Evolutionary conservation across 2,329 filamentous ascomycete genomes (phyloP), one percentile per base, ranked within the genome.

Genomic region (Xylaria sp.): DNA sequence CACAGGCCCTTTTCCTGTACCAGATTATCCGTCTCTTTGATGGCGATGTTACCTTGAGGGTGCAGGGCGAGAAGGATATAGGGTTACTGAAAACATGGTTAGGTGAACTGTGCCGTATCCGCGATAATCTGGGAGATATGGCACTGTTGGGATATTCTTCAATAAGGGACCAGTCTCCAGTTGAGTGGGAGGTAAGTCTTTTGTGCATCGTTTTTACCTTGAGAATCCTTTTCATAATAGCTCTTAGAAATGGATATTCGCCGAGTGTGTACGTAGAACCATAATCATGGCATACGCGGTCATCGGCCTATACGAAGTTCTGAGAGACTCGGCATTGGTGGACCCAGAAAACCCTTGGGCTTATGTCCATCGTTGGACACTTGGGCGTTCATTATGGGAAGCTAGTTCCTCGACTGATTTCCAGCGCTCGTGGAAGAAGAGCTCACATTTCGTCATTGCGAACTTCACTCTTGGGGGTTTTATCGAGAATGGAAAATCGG

Each of bases 191-290:
- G 74, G 76, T 78, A 21, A 9, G 75, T 71, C 29, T 54, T 42
- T 50, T 29, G 2, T 55, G 55, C 25, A 35, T 47, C n/a, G 2
- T 21, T 50, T 32, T 29, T 23, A 13, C 29, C 9, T 16, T 16
- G 12, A 23, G 4, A 29, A 8, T 37, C 35, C 23, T 23, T 13
- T 54, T 66, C n/a, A 62, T 37, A 5, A 25, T 0, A 1, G 9
- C 32, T 61, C 18, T 10, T 57, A 80, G 78, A 71, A 73, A 69
- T 80, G 78, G 78, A 76, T 79, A 59, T 80, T 79, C 37, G 75
- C 76, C 59, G 78, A 80, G 64, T 79, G 74, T 13, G 65, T 79
- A 18, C 74, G 78, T 4, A 73, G 78, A 62, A 80, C 78, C 2
- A 75, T 79, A 40, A 29, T 79, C 6, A 77, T 79, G 60, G 70